Base-by-base conservation (phyloP, 805 yeast genomes). In the Vanderwaltozyma yarrowii region DNA sequence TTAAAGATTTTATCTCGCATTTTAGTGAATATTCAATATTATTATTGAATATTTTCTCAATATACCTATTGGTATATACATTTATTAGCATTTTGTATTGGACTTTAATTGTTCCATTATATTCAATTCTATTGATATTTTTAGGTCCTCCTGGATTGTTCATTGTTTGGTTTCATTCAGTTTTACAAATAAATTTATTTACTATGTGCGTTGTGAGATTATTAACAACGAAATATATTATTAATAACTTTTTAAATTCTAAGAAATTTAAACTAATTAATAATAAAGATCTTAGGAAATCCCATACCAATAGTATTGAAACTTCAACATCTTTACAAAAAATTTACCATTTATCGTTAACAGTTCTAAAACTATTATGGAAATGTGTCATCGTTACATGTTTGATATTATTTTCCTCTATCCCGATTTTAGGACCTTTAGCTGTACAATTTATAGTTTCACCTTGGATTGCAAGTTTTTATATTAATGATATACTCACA, bases 61-160 rank as follows among this genome's bases (percentile, higher is more conserved):
- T 36, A 7, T 36, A 36, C 24, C 15, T 36, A 7, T 26, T 36
- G 12, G 14, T 29, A 5, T 30, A 36, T 20, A 36, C 38, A 3
- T n/a, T 36, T 17, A n/a, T 36, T 2, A 36, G 38, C 19, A 26
- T 36, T 5, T 10, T 18, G 4, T 36, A 36, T 26, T 36, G 38
- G 38, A 24, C 15, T 10, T 3, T 36, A 6, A 23, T 36, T 29
- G 25, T 18, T 14, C 26, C 38, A 14, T 15, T 36, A 13, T 36
- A 36, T 26, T 13, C 18, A 2, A 12, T 30, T 9, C 7, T 30
- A 14, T 25, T 30, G 4, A 21, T 27, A 4, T 36, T 36, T 16
- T 14, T 30, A 26, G 34, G 34, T 3, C 23, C 34, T 3, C 3
- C 17, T 10, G 25, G 25, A 32, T 23, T 21, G 8, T 23, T 30